A percentile compares a stretch with the other conserved stretches of the same genome.
Conservation (phyloP, 331 rosid genomes). For the Arachis monticola region DNA sequence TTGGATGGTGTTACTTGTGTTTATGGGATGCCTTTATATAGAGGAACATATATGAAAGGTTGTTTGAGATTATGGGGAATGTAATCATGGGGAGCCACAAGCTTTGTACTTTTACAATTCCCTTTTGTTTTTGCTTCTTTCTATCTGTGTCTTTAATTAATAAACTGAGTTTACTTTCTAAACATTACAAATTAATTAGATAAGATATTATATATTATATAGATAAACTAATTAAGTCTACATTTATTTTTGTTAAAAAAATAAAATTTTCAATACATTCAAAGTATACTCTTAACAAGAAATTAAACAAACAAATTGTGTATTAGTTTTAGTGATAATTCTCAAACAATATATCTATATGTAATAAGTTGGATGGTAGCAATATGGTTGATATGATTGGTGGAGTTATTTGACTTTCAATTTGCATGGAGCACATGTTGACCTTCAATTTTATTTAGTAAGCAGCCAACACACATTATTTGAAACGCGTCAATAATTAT, state of each 20-base stretch:
- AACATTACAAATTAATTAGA: too few species aligned
- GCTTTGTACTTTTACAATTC: background rate
- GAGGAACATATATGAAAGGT: background rate
- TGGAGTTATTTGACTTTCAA: conserved; percentile 13
- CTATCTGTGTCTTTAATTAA: background rate
- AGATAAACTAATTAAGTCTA: too few species aligned
- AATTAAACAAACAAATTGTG: background rate
- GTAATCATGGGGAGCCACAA: background rate
- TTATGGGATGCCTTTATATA: conserved; percentile 30
- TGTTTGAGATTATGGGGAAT: background rate
- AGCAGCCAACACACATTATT: conserved; percentile 24
- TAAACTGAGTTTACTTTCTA: background rate
- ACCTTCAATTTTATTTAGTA: background rate
- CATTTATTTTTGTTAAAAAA: too few species aligned
- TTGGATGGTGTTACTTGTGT: conserved; percentile 19
- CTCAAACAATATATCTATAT: too few species aligned
- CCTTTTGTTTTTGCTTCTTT: conserved; percentile 25
- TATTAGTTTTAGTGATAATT: background rate
- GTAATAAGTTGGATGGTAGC: background rate
- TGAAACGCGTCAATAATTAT: conserved; percentile 21
- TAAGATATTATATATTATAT: too few species aligned
- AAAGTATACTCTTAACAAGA: background rate
- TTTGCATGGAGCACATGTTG: background rate
- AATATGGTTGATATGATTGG: background rate
- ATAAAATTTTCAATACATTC: too few species aligned